Evolutionary conservation across 2,329 filamentous ascomycete genomes (phyloP), one percentile per base, ranked within the genome.

Genomic region (Fusarium acutatum): DNA sequence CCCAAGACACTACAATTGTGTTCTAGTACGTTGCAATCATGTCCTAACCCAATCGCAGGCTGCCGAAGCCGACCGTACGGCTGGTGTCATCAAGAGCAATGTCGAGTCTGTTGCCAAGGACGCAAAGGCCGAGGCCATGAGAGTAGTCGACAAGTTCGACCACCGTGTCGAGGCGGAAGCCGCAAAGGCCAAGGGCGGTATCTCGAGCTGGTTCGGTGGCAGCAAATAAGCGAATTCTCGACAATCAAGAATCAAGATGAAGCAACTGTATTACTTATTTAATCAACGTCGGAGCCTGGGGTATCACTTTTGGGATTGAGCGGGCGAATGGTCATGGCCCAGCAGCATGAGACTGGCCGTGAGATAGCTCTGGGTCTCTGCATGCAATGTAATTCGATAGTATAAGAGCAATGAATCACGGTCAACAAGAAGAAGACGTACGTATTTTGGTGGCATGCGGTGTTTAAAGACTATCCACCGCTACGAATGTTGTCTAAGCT

Each of bases 201-300:
- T 97, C 78, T 93, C 92, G 46, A 89, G 93, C 81, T 98, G 95
- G 95, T 97, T 98, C 79, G 92, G 94, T 64, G 88, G 89, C 57
- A 49, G 71, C 78, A 83, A 83, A 73, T 81, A 74, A 76, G 60
- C 38, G 20, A 26, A 40, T 44, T 24, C 22, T 50, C 65, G 14
- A 60, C 28, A 28, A 65, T 30, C 28, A 30, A 49, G 30, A 30
- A 60, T 26, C n/a, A 37, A 37, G 35, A 38, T 15, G 46, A 67
- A 70, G 53, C 50, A 65, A 46, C 57, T 65, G 47, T 72, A 52
- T 69, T 57, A 61, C 52, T 62, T 60, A 57, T 64, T 47, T 69
- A 57, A 75, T 69, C 30, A 60, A 72, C 22, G 52, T 60, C 49
- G 58, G 70, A 44, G 59, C 64, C 44, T 50, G 62, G 24, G 58